Evolutionary conservation across 2,329 filamentous ascomycete species (phyloP).

Genomic region (Pezizomycotina sp.): DNA sequence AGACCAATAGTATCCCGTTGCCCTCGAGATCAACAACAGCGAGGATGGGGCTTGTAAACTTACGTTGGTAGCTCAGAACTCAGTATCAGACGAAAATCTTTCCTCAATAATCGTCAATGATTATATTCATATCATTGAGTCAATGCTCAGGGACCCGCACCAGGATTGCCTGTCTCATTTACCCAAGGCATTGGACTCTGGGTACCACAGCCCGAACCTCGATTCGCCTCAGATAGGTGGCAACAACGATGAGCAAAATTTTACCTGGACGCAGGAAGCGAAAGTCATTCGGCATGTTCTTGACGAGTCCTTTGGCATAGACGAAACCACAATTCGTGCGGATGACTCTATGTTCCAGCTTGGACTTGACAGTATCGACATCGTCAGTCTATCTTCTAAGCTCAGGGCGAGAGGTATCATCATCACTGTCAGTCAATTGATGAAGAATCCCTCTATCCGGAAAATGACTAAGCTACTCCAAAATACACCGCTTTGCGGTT

Average conservation of each 20-base stretch:
- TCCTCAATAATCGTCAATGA: constrained; percentile 31
- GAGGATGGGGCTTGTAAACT: constrained; percentile 36
- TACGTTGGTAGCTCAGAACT: constrained; percentile 43
- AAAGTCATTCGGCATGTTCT: constrained; percentile 44
- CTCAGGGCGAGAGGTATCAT: constrained; percentile 44
- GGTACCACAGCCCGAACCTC: constrained; percentile 1
- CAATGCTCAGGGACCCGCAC: constrained; percentile 21
- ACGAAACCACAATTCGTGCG: constrained; percentile 37
- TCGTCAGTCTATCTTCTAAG: constrained; percentile 64
- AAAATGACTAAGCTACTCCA: constrained; percentile 35
- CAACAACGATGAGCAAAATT: constrained; percentile 27
- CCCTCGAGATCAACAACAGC: constrained; percentile 52
- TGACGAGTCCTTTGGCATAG: constrained; percentile 41
- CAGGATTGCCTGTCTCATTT: constrained; percentile 11
- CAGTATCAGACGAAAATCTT: constrained; percentile 26
- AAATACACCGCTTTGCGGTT: constrained; percentile 2
- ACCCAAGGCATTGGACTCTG: background rate
- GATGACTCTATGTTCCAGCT: constrained; percentile 58
- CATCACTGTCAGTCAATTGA: constrained; percentile 58
- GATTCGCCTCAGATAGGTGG: background rate
- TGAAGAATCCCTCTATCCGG: constrained; percentile 52
- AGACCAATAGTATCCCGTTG: constrained; percentile 40
- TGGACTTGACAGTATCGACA: constrained; percentile 81
- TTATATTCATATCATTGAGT: constrained; percentile 28
- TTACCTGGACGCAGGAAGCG: constrained; percentile 44